These are phyloP conservation scores for Hygrocybe coccinea DNA, from an alignment of 768 basidiomycete species.

Conservation along the genomic window DNA sequence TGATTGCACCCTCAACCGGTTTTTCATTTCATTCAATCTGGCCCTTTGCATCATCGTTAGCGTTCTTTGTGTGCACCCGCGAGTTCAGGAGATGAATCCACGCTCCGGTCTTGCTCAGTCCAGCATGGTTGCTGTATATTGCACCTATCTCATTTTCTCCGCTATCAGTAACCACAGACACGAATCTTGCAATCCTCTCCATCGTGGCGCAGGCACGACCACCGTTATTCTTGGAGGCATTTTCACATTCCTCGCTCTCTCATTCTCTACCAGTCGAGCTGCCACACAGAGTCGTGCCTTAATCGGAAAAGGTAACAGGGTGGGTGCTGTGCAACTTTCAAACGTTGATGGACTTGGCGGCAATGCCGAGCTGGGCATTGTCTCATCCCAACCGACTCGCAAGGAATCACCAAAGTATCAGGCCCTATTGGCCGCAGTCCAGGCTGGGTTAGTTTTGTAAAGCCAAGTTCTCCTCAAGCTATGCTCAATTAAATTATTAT, in stretches of 20 bases:
- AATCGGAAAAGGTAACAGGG: conserved; percentile 65
- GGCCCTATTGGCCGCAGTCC: conserved; percentile 90
- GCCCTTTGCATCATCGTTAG: conserved; percentile 75
- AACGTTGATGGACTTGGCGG: conserved; percentile 40
- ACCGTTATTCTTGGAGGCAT: conserved; percentile 86
- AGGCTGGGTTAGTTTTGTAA: conserved; percentile 70
- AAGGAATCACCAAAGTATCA: conserved; percentile 89
- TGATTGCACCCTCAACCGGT: conserved; percentile 88
- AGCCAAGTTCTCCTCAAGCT: background rate
- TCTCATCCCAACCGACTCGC: conserved; percentile 77
- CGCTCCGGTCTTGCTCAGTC: conserved; percentile 93
- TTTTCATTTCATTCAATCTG: conserved; percentile 96
- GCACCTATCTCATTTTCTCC: conserved; percentile 90
- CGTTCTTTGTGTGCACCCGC: conserved; percentile 74
- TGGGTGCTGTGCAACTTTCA: conserved; percentile 59
- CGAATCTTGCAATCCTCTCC: conserved; percentile 83
- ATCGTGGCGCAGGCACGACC: conserved; percentile 60
- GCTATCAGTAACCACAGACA: conserved; percentile 92
- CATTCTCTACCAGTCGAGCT: conserved; percentile 93
- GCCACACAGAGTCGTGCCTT: conserved; percentile 93
- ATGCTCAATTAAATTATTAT: background rate
- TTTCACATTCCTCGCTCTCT: conserved; percentile 97
- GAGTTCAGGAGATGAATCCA: conserved; percentile 87
- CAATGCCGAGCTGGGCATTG: conserved; percentile 68
- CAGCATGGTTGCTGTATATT: conserved; percentile 96